phyloP scores from a whole-genome alignment of 306 rosid genomes.

The Quercus gilva region DNA sequence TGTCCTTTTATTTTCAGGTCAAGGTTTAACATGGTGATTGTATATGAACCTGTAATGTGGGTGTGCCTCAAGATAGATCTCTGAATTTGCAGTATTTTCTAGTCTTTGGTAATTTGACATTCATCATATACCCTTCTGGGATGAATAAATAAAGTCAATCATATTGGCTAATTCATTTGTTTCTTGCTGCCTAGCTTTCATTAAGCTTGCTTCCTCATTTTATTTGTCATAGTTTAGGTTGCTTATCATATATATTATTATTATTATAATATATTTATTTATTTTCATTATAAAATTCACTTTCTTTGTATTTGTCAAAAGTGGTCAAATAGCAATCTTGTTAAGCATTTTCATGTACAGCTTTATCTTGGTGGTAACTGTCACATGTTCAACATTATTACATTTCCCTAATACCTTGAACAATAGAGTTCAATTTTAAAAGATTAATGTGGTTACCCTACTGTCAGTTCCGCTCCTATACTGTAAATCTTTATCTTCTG shows the following conservation, averaged over 20 bases:
- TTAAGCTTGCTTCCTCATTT: neutral
- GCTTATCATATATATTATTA: neutral
- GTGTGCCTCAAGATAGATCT: neutral
- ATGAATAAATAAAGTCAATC: neutral
- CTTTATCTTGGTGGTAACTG: neutral
- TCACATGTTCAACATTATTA: neutral
- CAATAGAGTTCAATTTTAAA: neutral
- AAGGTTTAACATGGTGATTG: neutral
- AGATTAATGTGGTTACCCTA: neutral
- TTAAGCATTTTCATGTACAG: neutral
- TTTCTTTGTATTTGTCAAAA: neutral
- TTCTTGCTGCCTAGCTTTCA: neutral
- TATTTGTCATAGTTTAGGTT: neutral
- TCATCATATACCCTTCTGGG: neutral
- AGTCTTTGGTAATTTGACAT: neutral
- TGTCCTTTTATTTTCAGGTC: neutral
- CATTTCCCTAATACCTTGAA: neutral
- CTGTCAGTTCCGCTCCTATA: neutral
- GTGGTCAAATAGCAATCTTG: neutral
- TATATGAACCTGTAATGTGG: neutral
- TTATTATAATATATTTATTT: neutral
- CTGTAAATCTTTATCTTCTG: neutral
- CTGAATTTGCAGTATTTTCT: neutral
- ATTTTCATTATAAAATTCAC: neutral
- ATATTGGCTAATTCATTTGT: neutral